Evolutionary conservation across 176 grass and related monocot species (phyloP).

Genomic region (Musa schizocarpa): DNA sequence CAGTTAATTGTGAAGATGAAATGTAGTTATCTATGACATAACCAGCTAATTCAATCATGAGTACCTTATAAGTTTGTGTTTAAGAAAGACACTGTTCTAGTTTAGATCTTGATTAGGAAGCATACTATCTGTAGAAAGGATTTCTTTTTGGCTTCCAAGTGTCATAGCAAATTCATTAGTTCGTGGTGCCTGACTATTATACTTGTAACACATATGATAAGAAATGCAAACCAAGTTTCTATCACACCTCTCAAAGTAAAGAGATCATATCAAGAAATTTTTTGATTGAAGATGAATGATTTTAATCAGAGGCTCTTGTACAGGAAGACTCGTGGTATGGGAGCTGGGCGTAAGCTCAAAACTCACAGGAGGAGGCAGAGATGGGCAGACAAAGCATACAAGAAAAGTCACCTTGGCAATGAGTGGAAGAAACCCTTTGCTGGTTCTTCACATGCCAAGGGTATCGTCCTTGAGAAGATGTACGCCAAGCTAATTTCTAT

Average conservation of each 20-base stretch:
- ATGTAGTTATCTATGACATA: too few relatives aligned
- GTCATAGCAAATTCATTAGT: too few relatives aligned
- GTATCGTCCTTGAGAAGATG: slow-evolving; percentile 16
- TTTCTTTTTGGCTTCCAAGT: too few relatives aligned
- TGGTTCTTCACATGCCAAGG: slow-evolving; percentile 18
- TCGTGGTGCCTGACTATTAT: too few relatives aligned
- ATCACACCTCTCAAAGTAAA: too few relatives aligned
- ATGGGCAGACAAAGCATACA: slow-evolving; percentile 5
- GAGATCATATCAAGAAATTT: too few relatives aligned
- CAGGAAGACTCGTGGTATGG: slow-evolving; percentile 13
- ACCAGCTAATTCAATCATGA: too few relatives aligned
- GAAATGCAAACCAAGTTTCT: neutral
- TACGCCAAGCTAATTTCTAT: neutral
- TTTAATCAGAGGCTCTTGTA: neutral
- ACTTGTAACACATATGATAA: neutral
- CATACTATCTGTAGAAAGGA: too few relatives aligned
- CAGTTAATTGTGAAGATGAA: too few relatives aligned
- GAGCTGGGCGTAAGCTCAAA: slow-evolving; percentile 13
- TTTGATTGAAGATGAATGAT: neutral
- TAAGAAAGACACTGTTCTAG: too few relatives aligned
- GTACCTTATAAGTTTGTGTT: too few relatives aligned
- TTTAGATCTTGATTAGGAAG: too few relatives aligned
- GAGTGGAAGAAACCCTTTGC: slow-evolving; percentile 16
- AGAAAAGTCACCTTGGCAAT: slow-evolving; percentile 5
- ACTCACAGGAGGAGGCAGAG: slow-evolving; percentile 13